These are phyloP conservation scores for Sporisorium iseilematis-ciliati DNA, from an alignment of 1,284 basidiomycete genomes.

Conservation along the genomic window DNA sequence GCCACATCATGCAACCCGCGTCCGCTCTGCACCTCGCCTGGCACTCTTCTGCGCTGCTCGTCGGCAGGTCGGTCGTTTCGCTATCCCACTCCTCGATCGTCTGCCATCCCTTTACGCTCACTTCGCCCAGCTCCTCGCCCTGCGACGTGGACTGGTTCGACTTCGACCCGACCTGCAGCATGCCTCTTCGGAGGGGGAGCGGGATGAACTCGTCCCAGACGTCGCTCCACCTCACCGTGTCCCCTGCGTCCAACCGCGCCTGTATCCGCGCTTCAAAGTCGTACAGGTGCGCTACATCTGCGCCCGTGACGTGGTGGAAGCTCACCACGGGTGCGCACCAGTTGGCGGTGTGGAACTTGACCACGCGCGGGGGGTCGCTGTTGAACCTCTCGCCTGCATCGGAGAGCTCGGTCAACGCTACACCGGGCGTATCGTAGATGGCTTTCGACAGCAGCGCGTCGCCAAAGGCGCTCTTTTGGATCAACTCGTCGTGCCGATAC, in stretches of 20 bases:
- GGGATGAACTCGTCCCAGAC: slow-evolving; percentile 47
- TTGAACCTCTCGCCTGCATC: slow-evolving; percentile 37
- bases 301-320: slow-evolving; percentile 49
- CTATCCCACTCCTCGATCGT: slow-evolving; percentile 39
- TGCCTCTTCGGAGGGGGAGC: slow-evolving; percentile 8
- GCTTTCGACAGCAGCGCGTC: slow-evolving; percentile 50
- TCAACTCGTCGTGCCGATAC: slow-evolving; percentile 28
- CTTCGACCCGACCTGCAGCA: slow-evolving; percentile 4
- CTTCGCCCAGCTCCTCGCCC: slow-evolving; percentile 13
- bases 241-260: slow-evolving; percentile 1
- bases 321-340: slow-evolving; percentile 45
- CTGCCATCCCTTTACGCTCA: slow-evolving; percentile 30
- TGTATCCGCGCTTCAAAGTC: slow-evolving; percentile 38
- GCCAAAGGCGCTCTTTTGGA: slow-evolving; percentile 35
- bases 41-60: slow-evolving; percentile 9
- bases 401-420: slow-evolving; percentile 16
- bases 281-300: slow-evolving; percentile 36
- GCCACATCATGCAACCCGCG: slow-evolving; percentile 29
- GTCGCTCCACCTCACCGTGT: slow-evolving; percentile 25
- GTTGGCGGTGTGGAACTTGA: slow-evolving; percentile 23
- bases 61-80: slow-evolving; percentile 18
- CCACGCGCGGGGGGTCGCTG: slow-evolving; percentile 24
- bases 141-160: too few relatives aligned
- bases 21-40: slow-evolving; percentile 15
- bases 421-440: slow-evolving; percentile 28